A percentile compares a stretch with the other conserved stretches of the same genome.
phyloP scores from a whole-genome alignment of 2,329 filamentous ascomycete genomes.

The Fusarium nurragi region DNA sequence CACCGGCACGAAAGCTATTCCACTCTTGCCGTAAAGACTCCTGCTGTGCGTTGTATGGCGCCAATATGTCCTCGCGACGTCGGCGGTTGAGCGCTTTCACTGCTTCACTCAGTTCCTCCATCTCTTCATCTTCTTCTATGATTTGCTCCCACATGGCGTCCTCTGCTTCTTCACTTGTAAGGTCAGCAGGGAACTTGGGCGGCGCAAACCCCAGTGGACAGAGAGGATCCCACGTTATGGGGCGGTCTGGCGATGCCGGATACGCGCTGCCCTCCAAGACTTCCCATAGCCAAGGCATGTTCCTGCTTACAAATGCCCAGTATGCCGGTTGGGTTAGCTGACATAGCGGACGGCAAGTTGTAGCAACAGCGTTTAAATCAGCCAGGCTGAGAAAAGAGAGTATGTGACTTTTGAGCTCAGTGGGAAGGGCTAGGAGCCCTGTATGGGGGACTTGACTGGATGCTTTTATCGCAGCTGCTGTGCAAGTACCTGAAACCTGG shows the following conservation, averaged over 20 bases:
- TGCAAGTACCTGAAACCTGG: background rate
- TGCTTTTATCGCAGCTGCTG: fast-evolving
- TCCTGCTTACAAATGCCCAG: fast-evolving
- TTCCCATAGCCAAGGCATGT: constrained; percentile 6
- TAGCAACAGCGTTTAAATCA: fast-evolving
- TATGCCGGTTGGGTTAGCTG: background rate
- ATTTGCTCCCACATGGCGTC: background rate
- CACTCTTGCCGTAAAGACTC: fast-evolving
- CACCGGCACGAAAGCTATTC: background rate
- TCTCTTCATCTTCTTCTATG: background rate
- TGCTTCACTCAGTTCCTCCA: fast-evolving
- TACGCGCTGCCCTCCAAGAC: background rate
- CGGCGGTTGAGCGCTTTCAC: background rate
- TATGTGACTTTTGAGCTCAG: background rate
- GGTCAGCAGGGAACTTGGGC: background rate
- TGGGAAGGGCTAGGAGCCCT: background rate
- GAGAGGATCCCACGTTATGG: background rate
- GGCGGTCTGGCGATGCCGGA: background rate
- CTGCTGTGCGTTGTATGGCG: background rate
- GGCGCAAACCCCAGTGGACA: background rate
- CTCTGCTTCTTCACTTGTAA: background rate
- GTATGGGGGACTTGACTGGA: background rate
- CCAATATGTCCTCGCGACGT: background rate
- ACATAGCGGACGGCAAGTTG: background rate
- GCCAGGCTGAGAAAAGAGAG: background rate